These are phyloP conservation scores for Bocquillonia castaneifolia DNA, from an alignment of 441 rosid genomes.

Conservation along the genomic window DNA sequence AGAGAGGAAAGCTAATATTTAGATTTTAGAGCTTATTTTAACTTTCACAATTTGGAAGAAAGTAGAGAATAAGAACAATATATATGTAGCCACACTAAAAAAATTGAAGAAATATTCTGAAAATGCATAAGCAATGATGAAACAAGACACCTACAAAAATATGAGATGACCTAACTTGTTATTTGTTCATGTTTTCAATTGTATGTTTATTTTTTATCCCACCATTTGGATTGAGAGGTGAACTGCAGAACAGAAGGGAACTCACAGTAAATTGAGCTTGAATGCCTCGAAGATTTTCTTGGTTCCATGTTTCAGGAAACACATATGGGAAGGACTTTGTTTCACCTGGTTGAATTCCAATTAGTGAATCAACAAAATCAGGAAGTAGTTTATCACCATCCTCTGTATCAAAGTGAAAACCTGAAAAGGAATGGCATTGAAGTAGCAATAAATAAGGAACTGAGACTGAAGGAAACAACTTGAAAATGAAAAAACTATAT, in stretches of 20 bases:
- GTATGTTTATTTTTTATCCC: background rate
- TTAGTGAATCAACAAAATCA: conserved; percentile 70
- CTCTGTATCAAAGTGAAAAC: conserved; percentile 85
- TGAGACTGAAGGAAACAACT: background rate
- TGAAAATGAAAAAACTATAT: background rate
- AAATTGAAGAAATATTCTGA: background rate
- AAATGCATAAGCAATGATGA: background rate
- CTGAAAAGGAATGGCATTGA: conserved; percentile 34
- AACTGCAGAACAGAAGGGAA: conserved; percentile 19
- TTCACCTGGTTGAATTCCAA: conserved; percentile 66
- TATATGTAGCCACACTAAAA: background rate
- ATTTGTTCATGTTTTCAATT: background rate
- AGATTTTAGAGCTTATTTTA: background rate
- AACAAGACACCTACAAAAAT: background rate
- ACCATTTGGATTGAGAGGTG: background rate
- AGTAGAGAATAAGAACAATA: background rate
- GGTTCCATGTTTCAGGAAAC: conserved; percentile 87
- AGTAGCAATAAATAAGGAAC: conserved; percentile 6
- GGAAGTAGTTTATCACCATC: conserved; percentile 73
- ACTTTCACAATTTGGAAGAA: background rate
- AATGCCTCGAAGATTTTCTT: conserved; percentile 77
- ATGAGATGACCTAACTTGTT: background rate
- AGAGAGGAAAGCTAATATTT: background rate
- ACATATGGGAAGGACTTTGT: conserved; percentile 68
- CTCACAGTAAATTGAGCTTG: conserved; percentile 87